Conservation (phyloP, 192 early-diverging fungal genomes). For the Mortierella alpina region DNA sequence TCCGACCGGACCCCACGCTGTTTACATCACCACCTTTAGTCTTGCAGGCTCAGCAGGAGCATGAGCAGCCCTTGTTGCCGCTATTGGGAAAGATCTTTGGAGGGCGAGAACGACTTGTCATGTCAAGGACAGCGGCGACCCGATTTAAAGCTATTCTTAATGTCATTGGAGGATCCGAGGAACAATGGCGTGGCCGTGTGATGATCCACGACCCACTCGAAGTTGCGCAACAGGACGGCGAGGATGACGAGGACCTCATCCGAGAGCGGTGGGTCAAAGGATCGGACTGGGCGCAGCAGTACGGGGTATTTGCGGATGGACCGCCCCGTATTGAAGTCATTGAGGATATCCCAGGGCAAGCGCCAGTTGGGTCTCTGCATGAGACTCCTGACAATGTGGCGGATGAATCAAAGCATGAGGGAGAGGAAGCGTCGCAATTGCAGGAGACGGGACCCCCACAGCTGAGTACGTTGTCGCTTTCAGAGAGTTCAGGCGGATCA, state of each 20-base stretch:
- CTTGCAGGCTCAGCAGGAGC: conserved; percentile 58
- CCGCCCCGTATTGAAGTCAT: conserved; percentile 43
- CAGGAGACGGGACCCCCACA: neutral
- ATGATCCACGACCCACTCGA: conserved; percentile 44
- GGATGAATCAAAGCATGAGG: neutral
- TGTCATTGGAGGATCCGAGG: conserved; percentile 56
- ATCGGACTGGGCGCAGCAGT: conserved; percentile 47
- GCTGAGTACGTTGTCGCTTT: neutral
- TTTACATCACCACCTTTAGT: conserved; percentile 53
- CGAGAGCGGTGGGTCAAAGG: conserved; percentile 34
- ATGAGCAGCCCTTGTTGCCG: conserved; percentile 42
- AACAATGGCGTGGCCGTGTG: conserved; percentile 45
- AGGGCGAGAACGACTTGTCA: conserved; percentile 53
- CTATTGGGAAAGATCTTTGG: conserved; percentile 43
- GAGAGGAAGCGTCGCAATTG: neutral
- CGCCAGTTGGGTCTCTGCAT: neutral
- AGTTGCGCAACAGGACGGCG: neutral
- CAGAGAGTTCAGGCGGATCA: neutral
- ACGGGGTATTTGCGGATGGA: conserved; percentile 34
- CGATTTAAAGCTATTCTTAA: conserved; percentile 51
- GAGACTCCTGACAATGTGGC: neutral
- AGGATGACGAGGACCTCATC: conserved; percentile 12
- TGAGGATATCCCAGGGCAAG: conserved; percentile 21
- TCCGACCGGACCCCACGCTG: conserved; percentile 31
- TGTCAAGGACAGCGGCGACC: conserved; percentile 49